phyloP scores from a whole-genome alignment of 129 eudicot species.

The Saussurea involucrata region DNA sequence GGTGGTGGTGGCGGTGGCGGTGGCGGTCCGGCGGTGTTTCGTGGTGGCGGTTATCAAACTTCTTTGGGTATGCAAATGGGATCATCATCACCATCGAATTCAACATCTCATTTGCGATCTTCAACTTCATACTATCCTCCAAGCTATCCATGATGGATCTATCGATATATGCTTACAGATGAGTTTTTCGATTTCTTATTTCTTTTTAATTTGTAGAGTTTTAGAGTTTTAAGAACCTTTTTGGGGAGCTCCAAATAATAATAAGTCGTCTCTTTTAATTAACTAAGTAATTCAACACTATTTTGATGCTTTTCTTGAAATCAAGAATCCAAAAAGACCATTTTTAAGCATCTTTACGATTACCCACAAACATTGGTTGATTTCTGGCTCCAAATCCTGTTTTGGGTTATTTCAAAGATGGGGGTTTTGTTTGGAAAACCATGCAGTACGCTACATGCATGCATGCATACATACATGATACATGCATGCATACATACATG shows the following conservation, averaged over 20 bases:
- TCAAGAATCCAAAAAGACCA: slow-evolving; percentile 16
- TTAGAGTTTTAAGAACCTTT: slow-evolving; percentile 28
- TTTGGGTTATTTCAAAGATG: not conserved
- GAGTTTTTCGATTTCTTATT: slow-evolving; percentile 31
- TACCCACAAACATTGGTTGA: not conserved
- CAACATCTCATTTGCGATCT: slow-evolving; percentile 36
- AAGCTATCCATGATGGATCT: slow-evolving; percentile 29
- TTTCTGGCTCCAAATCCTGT: not conserved
- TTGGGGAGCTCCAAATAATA: slow-evolving; percentile 24
- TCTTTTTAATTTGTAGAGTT: slow-evolving; percentile 22
- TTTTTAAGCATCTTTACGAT: not conserved
- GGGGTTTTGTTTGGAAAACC: not conserved
- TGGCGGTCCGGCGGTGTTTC: slow-evolving; percentile 27
- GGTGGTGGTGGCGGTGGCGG: slow-evolving; percentile 14
- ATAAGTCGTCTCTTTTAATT: slow-evolving; percentile 3
- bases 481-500: not conserved
- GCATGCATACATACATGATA: not conserved
- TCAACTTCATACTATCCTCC: slow-evolving; percentile 31
- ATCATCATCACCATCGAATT: slow-evolving; percentile 25
- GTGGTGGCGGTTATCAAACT: slow-evolving; percentile 29
- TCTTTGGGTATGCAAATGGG: slow-evolving; percentile 32
- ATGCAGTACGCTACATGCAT: not conserved
- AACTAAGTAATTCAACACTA: not conserved
- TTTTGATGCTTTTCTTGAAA: slow-evolving; percentile 27
- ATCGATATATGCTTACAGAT: slow-evolving; percentile 21